Base-by-base conservation (phyloP, 73 alveolate species). In the Paramecium sonneborni region DNA sequence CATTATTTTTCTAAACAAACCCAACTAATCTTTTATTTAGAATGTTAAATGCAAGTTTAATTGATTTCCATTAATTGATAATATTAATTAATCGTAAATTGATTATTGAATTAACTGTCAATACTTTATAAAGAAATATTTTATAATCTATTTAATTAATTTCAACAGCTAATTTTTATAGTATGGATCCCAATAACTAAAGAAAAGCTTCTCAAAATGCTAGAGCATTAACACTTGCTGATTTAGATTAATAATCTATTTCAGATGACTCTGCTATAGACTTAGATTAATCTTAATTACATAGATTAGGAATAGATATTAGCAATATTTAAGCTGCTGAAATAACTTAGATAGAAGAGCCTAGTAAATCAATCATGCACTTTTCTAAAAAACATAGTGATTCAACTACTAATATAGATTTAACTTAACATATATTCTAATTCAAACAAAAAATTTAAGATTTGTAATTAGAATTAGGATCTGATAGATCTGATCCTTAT, bases 1-100 rank as follows among this genome's bases (percentile, higher is more conserved):
- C 94, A 88, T 15, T 88, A 38, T 43, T 69, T 62, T 18, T 88
- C 94, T 30, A 88, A 23, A 44, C 94, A 88, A 28, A 88, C 91
- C 94, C 94, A 88, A 23, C 69, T 46, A 5, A 88, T 70, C 23
- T 57, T 57, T 43, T 88, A 69, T 26, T 55, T 88, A 18, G 43
- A 6, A 88, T 88, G 94, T 23, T 69, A 44, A 39, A 30, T 41
- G 57, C 94, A 88, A 15, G 35, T 43, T 88, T 79, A 44, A 43
- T 79, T 32, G 76, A 79, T 43, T 46, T 79, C 90, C 90, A 79
- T 79, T 35, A 8, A 41, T 62, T 30, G 15, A n/a, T 52, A 52
- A 52, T 52, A 0, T n/a, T 52, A 18, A 52, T 18, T 2, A 3
- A 52, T 52, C 5, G 12, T 15, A 52, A 52, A 52, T 18, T 52